These are phyloP conservation scores for Gaeumannomyces tritici DNA, from an alignment of 2,329 filamentous ascomycete species.

Conservation along the genomic window DNA sequence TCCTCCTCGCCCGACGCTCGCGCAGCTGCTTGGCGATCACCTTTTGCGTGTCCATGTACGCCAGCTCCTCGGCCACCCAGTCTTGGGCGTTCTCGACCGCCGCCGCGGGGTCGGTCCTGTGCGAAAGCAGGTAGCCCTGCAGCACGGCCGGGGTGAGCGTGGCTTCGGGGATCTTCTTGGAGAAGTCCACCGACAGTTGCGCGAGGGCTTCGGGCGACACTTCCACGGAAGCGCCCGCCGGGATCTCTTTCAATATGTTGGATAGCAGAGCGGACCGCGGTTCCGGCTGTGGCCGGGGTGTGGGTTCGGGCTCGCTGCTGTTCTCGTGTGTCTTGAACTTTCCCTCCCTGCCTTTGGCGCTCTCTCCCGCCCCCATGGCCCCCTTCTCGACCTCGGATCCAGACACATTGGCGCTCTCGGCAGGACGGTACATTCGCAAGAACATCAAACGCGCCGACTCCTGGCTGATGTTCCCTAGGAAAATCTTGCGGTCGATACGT, in stretches of 20 bases:
- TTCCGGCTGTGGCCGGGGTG: background rate
- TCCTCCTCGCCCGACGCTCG: background rate
- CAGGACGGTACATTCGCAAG: constrained; percentile 32
- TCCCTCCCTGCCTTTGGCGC: background rate
- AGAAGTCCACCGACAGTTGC: constrained; percentile 43
- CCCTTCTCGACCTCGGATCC: background rate
- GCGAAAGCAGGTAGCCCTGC: constrained; percentile 36
- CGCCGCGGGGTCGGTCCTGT: constrained; percentile 27
- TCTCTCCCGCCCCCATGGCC: background rate
- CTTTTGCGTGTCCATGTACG: constrained; percentile 10
- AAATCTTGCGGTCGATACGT: constrained; percentile 54
- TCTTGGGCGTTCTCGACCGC: constrained; percentile 22
- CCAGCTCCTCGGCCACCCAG: constrained; percentile 27
- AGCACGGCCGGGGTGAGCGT: constrained; percentile 38
- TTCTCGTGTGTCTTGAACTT: constrained; percentile 8
- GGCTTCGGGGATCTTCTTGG: constrained; percentile 36
- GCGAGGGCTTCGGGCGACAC: constrained; percentile 15
- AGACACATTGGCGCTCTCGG: constrained; percentile 11
- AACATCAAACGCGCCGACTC: constrained; percentile 35
- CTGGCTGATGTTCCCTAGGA: constrained; percentile 40
- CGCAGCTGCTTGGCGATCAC: constrained; percentile 7
- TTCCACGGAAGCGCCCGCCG: constrained; percentile 7
- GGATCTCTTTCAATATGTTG: background rate
- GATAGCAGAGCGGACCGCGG: background rate
- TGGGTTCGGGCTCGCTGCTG: constrained; percentile 5